phyloP scores from a whole-genome alignment of 495 filamentous ascomycete genomes.

The Aspergillus mulundensis region DNA sequence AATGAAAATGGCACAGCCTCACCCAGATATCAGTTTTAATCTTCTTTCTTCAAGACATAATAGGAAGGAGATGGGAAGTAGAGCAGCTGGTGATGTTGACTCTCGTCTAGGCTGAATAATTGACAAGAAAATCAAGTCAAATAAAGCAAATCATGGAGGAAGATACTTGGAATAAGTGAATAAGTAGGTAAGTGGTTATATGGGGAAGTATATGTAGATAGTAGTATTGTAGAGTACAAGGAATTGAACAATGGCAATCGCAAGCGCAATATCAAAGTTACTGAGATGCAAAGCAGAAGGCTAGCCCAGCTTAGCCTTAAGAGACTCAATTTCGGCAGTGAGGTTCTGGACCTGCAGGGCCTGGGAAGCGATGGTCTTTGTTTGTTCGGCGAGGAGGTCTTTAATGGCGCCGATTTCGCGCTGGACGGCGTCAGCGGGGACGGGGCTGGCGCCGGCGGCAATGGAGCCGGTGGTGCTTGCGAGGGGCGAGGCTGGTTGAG shows the following conservation, averaged over 20 bases:
- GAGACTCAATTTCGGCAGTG: slow-evolving; percentile 42
- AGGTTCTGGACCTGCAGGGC: slow-evolving; percentile 42
- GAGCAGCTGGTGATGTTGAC: too few species aligned
- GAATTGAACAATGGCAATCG: not conserved
- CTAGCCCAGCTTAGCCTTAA: slow-evolving; percentile 41
- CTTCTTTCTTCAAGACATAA: too few species aligned
- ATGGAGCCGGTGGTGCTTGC: slow-evolving; percentile 20
- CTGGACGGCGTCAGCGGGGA: slow-evolving; percentile 25
- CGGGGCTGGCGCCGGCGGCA: slow-evolving; percentile 13
- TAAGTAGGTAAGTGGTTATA: not conserved
- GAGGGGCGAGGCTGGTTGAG: slow-evolving; percentile 19
- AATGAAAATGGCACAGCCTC: too few species aligned
- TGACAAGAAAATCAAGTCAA: too few species aligned
- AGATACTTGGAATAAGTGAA: not conserved
- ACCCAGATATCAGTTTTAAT: too few species aligned
- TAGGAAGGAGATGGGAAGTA: too few species aligned
- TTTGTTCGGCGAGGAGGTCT: slow-evolving; percentile 41
- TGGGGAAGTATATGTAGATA: not conserved
- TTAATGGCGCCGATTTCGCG: slow-evolving; percentile 45
- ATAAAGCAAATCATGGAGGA: too few species aligned
- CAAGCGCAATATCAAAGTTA: not conserved
- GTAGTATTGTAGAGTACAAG: slow-evolving; percentile 1
- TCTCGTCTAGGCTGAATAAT: too few species aligned
- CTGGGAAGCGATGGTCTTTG: slow-evolving; percentile 42
- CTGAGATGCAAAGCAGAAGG: not conserved